Conservation (phyloP, 805 yeast genomes). For the Pichia exigua region DNA sequence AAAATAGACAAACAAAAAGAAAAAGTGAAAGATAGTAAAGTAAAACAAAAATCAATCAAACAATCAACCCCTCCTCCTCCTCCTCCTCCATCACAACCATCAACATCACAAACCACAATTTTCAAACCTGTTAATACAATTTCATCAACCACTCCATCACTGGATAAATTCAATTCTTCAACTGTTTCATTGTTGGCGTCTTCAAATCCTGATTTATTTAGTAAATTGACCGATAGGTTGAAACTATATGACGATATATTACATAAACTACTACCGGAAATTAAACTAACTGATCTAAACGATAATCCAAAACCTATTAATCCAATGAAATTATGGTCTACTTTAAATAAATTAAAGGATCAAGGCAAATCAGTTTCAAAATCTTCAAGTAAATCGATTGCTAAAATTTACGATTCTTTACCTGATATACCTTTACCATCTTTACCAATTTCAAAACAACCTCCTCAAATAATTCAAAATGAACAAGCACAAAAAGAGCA, state of each 20-base stretch:
- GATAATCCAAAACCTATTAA: constrained; percentile 28
- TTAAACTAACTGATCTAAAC: constrained; percentile 25
- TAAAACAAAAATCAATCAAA: not conserved
- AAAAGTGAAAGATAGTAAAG: not conserved
- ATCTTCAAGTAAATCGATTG: constrained; percentile 17
- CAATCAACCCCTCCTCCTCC: not conserved
- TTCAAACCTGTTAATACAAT: not conserved
- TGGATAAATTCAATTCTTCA: constrained; percentile 5
- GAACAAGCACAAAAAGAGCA: no score
- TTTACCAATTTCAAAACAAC: constrained; percentile 18
- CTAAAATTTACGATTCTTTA: constrained; percentile 21
- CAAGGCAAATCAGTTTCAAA: constrained; percentile 15
- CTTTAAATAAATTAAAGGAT: constrained; percentile 23
- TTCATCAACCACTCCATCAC: not conserved
- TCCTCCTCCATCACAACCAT: no score
- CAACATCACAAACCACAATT: no score
- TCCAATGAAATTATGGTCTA: constrained; percentile 26
- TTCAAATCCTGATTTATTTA: constrained; percentile 21
- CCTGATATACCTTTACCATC: constrained; percentile 28
- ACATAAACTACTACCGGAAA: constrained; percentile 26
- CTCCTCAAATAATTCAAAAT: constrained; percentile 5
- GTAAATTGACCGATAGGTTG: constrained; percentile 25
- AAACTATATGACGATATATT: constrained; percentile 28
- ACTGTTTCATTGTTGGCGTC: constrained; percentile 6
- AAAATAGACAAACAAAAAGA: constrained; percentile 15